A percentile compares a stretch with the other conserved stretches of the same genome.
Conservation (phyloP, 106 monocot species). For the Dendrobium catenatum region DNA sequence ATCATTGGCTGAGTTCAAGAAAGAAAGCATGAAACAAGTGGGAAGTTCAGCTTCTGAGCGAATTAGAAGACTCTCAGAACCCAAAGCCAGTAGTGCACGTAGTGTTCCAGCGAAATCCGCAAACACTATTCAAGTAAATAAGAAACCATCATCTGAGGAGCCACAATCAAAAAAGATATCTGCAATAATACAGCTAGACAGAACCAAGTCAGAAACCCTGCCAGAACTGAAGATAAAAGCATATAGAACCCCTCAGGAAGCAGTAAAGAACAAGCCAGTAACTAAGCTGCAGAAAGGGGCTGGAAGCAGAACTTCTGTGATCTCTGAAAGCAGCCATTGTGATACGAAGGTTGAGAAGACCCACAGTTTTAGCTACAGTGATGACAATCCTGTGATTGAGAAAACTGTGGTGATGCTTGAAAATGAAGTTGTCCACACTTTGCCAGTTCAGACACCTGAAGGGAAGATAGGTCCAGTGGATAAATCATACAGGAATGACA, state of each 20-base stretch:
- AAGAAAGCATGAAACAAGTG: constrained; percentile 26
- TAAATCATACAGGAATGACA: constrained; percentile 16
- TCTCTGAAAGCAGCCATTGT: constrained; percentile 14
- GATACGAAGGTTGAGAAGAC: constrained; percentile 13
- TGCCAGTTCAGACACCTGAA: constrained; percentile 10
- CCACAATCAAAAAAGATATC: constrained; percentile 30
- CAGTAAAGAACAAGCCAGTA: constrained; percentile 8
- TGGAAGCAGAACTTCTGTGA: constrained; percentile 21
- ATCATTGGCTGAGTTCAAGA: constrained; percentile 42
- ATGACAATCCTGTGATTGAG: constrained; percentile 72
- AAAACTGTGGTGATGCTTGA: constrained; percentile 82
- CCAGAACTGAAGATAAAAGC: constrained; percentile 59
- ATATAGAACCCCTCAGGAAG: constrained; percentile 15
- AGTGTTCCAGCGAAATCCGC: constrained; percentile 20
- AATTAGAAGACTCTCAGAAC: constrained; percentile 60
- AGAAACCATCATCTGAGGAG: constrained; percentile 28
- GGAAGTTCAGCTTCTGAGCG: constrained; percentile 22
- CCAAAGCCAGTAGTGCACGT: constrained; percentile 18
- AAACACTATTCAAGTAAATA: constrained; percentile 13
- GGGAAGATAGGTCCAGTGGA: constrained; percentile 6
- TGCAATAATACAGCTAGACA: constrained; percentile 53
- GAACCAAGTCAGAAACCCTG: constrained; percentile 64
- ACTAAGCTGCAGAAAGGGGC: constrained; percentile 20
- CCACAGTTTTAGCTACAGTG: constrained; percentile 23
- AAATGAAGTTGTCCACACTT: constrained; percentile 29